Percentiles rank a stretch among this genome's conserved stretches.
These are phyloP conservation scores for Aspergillus egyptiacus DNA, from an alignment of 495 filamentous ascomycete species.

Conservation along the genomic window DNA sequence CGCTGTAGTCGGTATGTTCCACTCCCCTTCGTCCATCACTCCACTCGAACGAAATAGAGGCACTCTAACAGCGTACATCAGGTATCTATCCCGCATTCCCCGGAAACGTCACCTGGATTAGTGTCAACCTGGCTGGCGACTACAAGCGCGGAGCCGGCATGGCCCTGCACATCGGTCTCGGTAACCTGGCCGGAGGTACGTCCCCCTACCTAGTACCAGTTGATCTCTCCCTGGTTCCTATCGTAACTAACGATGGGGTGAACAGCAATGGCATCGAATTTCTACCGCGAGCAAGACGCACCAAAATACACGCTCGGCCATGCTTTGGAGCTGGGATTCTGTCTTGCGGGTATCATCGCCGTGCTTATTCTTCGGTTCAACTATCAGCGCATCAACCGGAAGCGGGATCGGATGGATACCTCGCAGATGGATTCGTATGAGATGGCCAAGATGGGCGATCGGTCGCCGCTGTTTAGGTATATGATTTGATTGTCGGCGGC, in stretches of 20 bases:
- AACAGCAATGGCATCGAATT: slow-evolving; percentile 67
- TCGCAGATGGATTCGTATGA: slow-evolving; percentile 40
- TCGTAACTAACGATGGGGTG: background rate
- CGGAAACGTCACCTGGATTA: slow-evolving; percentile 64
- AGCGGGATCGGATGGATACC: slow-evolving; percentile 45
- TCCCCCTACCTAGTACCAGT: background rate
- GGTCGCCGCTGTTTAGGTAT: slow-evolving; percentile 60
- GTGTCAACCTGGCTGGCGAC: slow-evolving; percentile 63
- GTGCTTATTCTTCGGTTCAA: slow-evolving; percentile 45
- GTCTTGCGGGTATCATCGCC: slow-evolving; percentile 54
- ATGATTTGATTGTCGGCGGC: slow-evolving; percentile 28
- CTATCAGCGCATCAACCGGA: slow-evolving; percentile 57
- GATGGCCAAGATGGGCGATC: slow-evolving; percentile 57
- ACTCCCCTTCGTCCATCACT: slow-evolving; percentile 17
- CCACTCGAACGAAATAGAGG: slow-evolving; percentile 6
- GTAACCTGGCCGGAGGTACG: slow-evolving; percentile 59
- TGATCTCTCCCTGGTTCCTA: no score
- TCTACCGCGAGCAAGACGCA: slow-evolving; percentile 60
- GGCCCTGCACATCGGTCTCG: slow-evolving; percentile 69
- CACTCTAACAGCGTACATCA: background rate
- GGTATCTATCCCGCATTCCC: slow-evolving; percentile 47
- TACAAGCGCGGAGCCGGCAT: slow-evolving; percentile 69
- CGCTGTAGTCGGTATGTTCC: slow-evolving; percentile 54
- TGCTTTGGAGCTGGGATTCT: slow-evolving; percentile 62
- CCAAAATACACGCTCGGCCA: slow-evolving; percentile 66